Conservation (phyloP, 2,329 filamentous ascomycete genomes). For the Coleophoma crateriformis region DNA sequence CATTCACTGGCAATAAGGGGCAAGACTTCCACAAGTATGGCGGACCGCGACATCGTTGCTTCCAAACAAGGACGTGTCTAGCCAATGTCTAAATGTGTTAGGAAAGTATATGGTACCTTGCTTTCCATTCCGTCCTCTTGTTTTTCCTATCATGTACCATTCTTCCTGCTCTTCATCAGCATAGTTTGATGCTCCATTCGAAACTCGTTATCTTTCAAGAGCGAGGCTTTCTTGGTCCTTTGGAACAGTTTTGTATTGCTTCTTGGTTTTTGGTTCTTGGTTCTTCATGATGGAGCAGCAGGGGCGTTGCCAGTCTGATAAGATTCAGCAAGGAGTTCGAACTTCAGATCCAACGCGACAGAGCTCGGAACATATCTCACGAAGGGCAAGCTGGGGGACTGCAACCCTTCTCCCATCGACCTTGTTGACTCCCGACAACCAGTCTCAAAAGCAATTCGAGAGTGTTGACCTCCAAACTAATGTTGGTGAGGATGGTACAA, state of each 20-base stretch:
- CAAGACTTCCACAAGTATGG: no score
- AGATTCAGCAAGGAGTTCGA: no score
- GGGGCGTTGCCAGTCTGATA: no score
- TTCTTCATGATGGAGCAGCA: constrained; percentile 19
- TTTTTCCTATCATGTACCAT: constrained; percentile 13
- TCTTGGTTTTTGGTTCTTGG: constrained; percentile 18
- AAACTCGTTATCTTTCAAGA: constrained; percentile 14
- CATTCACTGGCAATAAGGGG: no score
- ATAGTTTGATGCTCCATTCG: constrained; percentile 20
- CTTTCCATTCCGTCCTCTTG: constrained; percentile 5
- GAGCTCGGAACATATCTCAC: constrained; percentile 32
- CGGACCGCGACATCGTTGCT: no score
- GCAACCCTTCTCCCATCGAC: constrained; percentile 23
- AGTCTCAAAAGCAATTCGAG: constrained; percentile 24
- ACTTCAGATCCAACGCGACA: constrained; percentile 18
- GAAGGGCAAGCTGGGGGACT: constrained; percentile 33
- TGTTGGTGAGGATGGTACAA: constrained; percentile 14
- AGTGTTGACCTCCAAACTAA: constrained; percentile 25
- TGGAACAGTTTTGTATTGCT: constrained; percentile 25
- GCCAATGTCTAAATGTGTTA: neutral
- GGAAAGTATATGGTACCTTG: neutral
- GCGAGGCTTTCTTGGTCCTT: constrained; percentile 23
- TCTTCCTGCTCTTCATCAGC: constrained; percentile 19
- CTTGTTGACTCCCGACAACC: constrained; percentile 11
- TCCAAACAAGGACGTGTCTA: no score